phyloP scores from a whole-genome alignment of 1,139 yeast species.

The Debaryomyces subglobosus region DNA sequence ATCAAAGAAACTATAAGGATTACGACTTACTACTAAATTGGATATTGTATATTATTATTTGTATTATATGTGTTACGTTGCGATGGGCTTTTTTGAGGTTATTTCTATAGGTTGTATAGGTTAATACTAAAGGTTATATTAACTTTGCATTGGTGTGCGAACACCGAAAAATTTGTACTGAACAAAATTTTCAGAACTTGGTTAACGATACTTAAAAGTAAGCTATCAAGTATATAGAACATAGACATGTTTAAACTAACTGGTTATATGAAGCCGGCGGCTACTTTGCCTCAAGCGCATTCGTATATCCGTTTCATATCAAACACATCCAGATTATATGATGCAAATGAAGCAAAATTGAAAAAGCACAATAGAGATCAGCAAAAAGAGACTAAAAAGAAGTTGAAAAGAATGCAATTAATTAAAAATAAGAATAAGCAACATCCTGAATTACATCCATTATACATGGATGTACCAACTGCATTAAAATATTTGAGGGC shows the following conservation, averaged over 20 bases:
- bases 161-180: slow-evolving; percentile 3
- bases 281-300: background rate
- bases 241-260: slow-evolving; percentile 3
- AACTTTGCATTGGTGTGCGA: background rate
- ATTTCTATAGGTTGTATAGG: slow-evolving; percentile 6
- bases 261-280: slow-evolving; percentile 4
- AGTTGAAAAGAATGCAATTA: slow-evolving; percentile 36
- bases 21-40: background rate
- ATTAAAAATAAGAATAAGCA: slow-evolving; percentile 43
- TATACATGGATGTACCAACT: slow-evolving; percentile 69
- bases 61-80: slow-evolving; percentile 3
- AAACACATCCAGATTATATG: background rate
- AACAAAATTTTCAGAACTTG: slow-evolving; percentile 8
- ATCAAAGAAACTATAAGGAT: slow-evolving; percentile 14
- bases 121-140: background rate
- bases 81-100: background rate
- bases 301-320: slow-evolving; percentile 3
- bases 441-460: slow-evolving; percentile 56
- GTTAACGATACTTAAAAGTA: background rate
- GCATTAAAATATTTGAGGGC: slow-evolving; percentile 86
- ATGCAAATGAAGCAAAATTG: slow-evolving; percentile 8
- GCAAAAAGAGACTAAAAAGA: slow-evolving; percentile 21
- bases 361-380: slow-evolving; percentile 13
- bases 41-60: background rate
- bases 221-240: background rate